Evolutionary conservation across 2,329 filamentous ascomycete genomes (phyloP), one percentile per base, ranked within the genome.

Genomic region (Sporothrix brunneoviolacea): DNA sequence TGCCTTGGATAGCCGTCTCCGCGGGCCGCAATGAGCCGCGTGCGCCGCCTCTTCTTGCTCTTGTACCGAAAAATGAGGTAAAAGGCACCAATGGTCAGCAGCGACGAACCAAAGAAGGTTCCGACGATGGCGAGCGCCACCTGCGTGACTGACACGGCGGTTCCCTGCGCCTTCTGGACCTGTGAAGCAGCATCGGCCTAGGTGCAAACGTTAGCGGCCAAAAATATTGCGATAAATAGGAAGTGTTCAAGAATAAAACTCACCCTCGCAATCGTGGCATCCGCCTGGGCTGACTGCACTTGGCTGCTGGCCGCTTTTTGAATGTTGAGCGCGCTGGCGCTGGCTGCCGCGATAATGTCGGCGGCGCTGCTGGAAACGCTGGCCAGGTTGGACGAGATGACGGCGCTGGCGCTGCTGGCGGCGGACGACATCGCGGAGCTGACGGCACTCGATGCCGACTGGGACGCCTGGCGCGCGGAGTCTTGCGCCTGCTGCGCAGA

Each of bases 91-190:
- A 70, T 64, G 0, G 67, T 70, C 28, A 73, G 59, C 18, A 73
- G 57, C 1, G 68, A 64, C 3, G 67, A 68, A n/a, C 65, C 70
- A 44, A 72, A 60, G 30, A 72, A 67, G 42, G 66, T 68, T 13
- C 65, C 69, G 4, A 71, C 66, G 16, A 73, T 65, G 9, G 68
- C 69, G 5, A 72, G 53, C 1, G 70, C 68, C 0, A 64, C 65
- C 59, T 72, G 68, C 1, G 69, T 71, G 15, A 66, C 66, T 3
- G 68, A 70, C 2, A 71, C 63, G 3, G 68, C 67, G 4, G 66
- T 59, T 16, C 62, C 66, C 46, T 70, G 68, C 0, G 68, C 64
- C 15, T 64, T 59, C 16, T 62, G 57, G 15, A 68, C 60, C 35
- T 64, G 61, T 3, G 49, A 49, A 27, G 58, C 59, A 6, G 65